A percentile compares a stretch with the other conserved stretches of the same genome.
These are phyloP conservation scores for Fraxinus ornus DNA, from an alignment of 305 asterid species.

Conservation along the genomic window DNA sequence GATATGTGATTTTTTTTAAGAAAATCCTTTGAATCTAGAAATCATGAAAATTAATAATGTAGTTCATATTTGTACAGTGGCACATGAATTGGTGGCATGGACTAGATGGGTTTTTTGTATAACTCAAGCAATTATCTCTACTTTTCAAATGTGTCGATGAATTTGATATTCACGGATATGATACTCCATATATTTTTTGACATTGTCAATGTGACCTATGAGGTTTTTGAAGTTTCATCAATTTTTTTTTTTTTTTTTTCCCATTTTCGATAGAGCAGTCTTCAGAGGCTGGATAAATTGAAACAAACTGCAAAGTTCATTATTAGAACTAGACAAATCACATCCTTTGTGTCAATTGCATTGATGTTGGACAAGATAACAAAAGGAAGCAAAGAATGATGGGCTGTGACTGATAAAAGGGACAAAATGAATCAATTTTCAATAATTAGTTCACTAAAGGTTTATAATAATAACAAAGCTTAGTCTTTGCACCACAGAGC, in stretches of 20 bases:
- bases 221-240: not conserved
- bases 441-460: not conserved
- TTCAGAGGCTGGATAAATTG: not conserved
- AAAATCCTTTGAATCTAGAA: not conserved
- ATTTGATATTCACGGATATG: not conserved
- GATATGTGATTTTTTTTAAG: not conserved
- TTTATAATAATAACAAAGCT: not conserved
- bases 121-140: not conserved
- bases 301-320: not conserved
- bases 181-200: not conserved
- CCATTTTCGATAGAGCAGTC: not conserved
- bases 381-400: not conserved
- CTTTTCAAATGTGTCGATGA: not conserved
- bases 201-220: not conserved
- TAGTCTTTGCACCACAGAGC: not conserved
- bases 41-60: not conserved
- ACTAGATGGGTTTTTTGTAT: not conserved
- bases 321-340: not conserved
- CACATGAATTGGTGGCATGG: not conserved
- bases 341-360: not conserved
- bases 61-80: not conserved
- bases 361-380: not conserved
- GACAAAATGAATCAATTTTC: not conserved
- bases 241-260: not conserved
- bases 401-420: not conserved